phyloP scores from a whole-genome alignment of 345 rosid genomes.

The Eucalyptus cloeziana region DNA sequence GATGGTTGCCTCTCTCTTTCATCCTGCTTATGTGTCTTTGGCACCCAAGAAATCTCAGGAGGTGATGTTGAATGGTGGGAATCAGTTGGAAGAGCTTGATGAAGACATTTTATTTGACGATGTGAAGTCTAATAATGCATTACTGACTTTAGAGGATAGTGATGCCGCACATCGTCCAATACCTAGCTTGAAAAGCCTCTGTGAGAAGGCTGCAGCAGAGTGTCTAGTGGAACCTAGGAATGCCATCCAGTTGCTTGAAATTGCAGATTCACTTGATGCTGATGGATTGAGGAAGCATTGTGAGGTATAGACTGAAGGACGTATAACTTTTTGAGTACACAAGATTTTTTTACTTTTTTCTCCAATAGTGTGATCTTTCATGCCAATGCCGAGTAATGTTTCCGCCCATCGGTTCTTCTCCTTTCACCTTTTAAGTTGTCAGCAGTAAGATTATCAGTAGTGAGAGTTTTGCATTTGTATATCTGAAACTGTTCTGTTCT shows the following conservation, averaged over 20 bases:
- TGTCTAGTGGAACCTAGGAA: constrained; percentile 87
- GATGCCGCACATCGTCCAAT: constrained; percentile 6
- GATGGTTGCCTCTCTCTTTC: constrained; percentile 73
- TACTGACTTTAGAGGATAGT: constrained; percentile 8
- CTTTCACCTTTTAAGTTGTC: neutral
- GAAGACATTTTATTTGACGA: constrained; percentile 57
- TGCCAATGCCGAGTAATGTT: neutral
- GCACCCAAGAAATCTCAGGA: constrained; percentile 11
- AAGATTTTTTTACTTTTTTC: neutral
- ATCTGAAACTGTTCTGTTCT: neutral
- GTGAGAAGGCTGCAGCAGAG: constrained; percentile 91
- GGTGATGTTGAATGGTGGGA: constrained; percentile 11
- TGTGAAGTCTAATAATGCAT: constrained; percentile 15
- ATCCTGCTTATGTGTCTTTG: constrained; percentile 47
- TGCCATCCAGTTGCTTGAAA: constrained; percentile 79
- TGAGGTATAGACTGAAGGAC: constrained; percentile 39
- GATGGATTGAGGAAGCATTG: constrained; percentile 76
- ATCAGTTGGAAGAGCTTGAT: constrained; percentile 37
- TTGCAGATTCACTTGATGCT: constrained; percentile 93
- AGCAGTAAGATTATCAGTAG: neutral
- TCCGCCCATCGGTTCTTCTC: neutral
- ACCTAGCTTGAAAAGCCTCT: constrained; percentile 77
- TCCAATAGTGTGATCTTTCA: neutral
- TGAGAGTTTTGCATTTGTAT: neutral
- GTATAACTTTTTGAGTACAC: neutral